These are phyloP conservation scores for Alternaria infectoria DNA, from an alignment of 2,329 filamentous ascomycete genomes.

Conservation along the genomic window DNA sequence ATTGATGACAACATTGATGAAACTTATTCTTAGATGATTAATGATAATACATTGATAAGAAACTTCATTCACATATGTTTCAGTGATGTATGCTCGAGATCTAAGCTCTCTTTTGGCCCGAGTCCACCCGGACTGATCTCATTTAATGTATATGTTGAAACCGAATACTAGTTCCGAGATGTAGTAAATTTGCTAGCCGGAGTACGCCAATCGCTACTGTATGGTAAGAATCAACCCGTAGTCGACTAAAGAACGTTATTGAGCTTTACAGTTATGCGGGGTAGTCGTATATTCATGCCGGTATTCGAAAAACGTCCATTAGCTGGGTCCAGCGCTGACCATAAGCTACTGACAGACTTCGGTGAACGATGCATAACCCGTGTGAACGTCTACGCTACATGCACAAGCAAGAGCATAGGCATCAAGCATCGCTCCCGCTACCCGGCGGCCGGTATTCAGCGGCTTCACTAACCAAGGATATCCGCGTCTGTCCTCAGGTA, in stretches of 20 bases:
- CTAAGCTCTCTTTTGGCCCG: too few relatives aligned
- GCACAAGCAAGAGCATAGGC: not conserved
- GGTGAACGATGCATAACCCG: not conserved
- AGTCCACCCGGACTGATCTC: too few relatives aligned
- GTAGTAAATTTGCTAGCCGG: not conserved
- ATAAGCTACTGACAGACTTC: not conserved
- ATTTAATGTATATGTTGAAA: not conserved
- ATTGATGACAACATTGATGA: not conserved
- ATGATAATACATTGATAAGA: constrained; percentile 1
- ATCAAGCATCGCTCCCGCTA: not conserved
- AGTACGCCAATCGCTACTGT: not conserved
- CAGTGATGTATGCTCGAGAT: not conserved
- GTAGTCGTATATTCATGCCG: not conserved
- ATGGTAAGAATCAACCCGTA: not conserved
- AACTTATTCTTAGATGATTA: constrained; percentile 5
- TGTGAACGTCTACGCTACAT: not conserved
- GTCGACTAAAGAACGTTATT: not conserved
- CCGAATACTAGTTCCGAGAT: not conserved
- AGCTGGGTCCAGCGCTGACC: not conserved
- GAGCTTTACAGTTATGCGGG: not conserved
- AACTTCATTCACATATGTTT: too few relatives aligned
- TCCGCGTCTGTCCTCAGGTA: constrained; percentile 5
- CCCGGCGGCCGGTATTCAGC: not conserved
- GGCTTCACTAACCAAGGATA: constrained; percentile 2
- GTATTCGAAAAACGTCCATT: not conserved